These are phyloP conservation scores for Dujonia santamariae DNA, from an alignment of 1,139 yeast genomes.

Conservation along the genomic window DNA sequence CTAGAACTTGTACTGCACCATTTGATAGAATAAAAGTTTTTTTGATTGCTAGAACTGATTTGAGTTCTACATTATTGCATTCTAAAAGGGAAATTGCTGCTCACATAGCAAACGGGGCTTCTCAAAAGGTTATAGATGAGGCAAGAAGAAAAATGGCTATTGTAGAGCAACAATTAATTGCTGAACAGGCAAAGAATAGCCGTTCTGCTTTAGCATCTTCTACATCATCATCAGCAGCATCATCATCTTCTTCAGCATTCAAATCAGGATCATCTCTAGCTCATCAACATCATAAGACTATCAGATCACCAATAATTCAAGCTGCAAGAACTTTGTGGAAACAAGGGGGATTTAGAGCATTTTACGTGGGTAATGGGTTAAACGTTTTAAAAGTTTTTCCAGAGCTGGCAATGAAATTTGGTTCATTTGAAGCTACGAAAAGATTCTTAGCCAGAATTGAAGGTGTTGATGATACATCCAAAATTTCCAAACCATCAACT, in stretches of 20 bases:
- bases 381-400: conserved; percentile 95
- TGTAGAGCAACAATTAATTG: conserved; percentile 15
- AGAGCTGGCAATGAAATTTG: conserved; percentile 96
- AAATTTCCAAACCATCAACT: conserved; percentile 74
- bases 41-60: conserved; percentile 85
- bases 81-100: conserved; percentile 51
- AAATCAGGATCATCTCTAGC: too few species aligned
- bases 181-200: conserved; percentile 9
- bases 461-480: conserved; percentile 70
- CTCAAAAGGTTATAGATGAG: conserved; percentile 35
- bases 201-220: too few species aligned
- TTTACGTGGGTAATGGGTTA: conserved; percentile 93
- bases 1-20: conserved; percentile 98
- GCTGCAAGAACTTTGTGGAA: conserved; percentile 82
- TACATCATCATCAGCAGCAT: too few species aligned
- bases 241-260: too few species aligned
- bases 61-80: conserved; percentile 64
- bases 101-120: conserved; percentile 35
- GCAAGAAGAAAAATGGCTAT: conserved; percentile 28
- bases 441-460: conserved; percentile 71
- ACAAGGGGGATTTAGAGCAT: conserved; percentile 84
- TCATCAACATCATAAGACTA: conserved; percentile 27
- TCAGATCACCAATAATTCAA: conserved; percentile 67
- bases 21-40: conserved; percentile 93
- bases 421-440: conserved; percentile 88